Evolutionary conservation across 768 basidiomycete species (phyloP).

Genomic region (Naematelia encephala): DNA sequence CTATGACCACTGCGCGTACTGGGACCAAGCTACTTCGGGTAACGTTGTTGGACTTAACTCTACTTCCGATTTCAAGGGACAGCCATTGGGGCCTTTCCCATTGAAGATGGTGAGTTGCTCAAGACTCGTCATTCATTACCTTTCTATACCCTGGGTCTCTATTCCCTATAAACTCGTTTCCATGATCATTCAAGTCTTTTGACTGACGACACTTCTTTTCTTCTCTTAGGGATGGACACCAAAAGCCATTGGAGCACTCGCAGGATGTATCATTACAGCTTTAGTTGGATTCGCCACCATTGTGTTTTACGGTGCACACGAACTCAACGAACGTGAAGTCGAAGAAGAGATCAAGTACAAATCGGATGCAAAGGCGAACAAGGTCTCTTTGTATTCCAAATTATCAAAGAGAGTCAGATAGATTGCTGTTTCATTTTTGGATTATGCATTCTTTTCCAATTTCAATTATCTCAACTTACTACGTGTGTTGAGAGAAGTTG

Average conservation of each 20-base stretch:
- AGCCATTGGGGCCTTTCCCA: conserved; percentile 66
- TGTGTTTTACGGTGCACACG: conserved; percentile 81
- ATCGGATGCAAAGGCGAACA: conserved; percentile 58
- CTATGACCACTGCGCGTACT: conserved; percentile 68
- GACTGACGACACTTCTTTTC: not conserved
- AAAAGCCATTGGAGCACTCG: conserved; percentile 49
- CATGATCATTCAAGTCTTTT: not conserved
- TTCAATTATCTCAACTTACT: not conserved
- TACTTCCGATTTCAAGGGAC: conserved; percentile 61
- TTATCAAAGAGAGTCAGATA: not conserved
- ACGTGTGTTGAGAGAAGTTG: no score
- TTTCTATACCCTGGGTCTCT: not conserved
- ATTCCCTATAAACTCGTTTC: no score
- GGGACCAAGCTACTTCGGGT: conserved; percentile 62
- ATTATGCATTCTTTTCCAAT: not conserved
- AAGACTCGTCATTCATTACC: not conserved
- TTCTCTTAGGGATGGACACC: conserved; percentile 49
- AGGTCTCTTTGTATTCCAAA: not conserved
- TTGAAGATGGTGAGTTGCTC: conserved; percentile 60
- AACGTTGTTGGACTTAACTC: conserved; percentile 79
- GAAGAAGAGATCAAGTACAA: conserved; percentile 64
- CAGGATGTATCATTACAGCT: conserved; percentile 75
- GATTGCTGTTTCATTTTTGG: no score
- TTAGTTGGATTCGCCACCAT: conserved; percentile 76
- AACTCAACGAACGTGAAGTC: conserved; percentile 73